These are phyloP conservation scores for Quercus tomentella DNA, from an alignment of 331 rosid genomes.

Conservation along the genomic window DNA sequence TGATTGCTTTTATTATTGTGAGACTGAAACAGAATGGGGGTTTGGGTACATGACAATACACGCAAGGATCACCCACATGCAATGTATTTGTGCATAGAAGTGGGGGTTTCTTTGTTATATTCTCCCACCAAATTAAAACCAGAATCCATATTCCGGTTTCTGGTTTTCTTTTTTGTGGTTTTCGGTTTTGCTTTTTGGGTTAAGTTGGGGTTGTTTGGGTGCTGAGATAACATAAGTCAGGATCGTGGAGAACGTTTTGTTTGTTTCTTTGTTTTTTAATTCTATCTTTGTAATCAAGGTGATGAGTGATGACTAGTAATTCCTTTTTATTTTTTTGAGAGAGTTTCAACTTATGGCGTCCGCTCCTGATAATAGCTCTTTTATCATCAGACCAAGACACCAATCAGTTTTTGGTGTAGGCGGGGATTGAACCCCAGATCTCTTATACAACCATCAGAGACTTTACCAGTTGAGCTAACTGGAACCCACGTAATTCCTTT, in stretches of 20 bases:
- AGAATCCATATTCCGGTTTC: slow-evolving; percentile 28
- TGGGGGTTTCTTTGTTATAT: slow-evolving; percentile 48
- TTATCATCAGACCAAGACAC: no score
- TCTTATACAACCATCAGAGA: no score
- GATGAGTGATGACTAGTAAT: background rate
- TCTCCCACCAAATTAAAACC: slow-evolving; percentile 59
- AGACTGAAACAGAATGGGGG: slow-evolving; percentile 18
- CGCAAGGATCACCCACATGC: slow-evolving; percentile 48
- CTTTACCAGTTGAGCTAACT: no score
- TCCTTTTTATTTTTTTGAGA: background rate
- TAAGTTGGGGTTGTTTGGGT: slow-evolving; percentile 13
- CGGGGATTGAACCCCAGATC: no score
- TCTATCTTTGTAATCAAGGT: no score
- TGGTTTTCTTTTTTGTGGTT: background rate
- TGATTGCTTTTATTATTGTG: slow-evolving; percentile 33
- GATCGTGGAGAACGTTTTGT: background rate
- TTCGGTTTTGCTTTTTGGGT: background rate
- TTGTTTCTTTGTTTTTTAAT: background rate
- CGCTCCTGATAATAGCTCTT: no score
- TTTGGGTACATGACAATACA: slow-evolving; percentile 33
- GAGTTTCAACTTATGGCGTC: no score
- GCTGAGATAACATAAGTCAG: background rate
- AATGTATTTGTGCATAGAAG: slow-evolving; percentile 56
- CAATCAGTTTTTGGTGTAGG: no score
- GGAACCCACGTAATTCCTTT: background rate